Conservation (phyloP, 192 early-diverging fungal genomes). For the Helicostylum pulchrum region DNA sequence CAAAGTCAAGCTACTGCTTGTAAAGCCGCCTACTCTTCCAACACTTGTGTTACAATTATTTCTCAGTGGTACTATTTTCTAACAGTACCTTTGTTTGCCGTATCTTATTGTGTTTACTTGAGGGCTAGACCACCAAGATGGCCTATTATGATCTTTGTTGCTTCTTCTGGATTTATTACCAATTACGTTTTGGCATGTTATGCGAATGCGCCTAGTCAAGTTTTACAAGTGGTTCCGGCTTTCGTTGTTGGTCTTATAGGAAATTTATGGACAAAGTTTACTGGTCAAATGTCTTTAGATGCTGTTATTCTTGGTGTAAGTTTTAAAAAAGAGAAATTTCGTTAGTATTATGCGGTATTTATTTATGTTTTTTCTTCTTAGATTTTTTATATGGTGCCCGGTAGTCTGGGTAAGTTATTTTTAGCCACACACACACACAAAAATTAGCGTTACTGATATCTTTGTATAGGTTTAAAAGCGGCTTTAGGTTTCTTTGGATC, state of each 20-base stretch:
- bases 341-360: too few species aligned
- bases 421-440: too few species aligned
- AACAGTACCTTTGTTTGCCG: constrained; percentile 50
- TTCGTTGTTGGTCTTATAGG: constrained; percentile 78
- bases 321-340: too few species aligned
- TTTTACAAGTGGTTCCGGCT: constrained; percentile 66
- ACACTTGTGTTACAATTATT: constrained; percentile 3
- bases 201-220: constrained; percentile 48
- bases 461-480: constrained; percentile 20
- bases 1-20: constrained; percentile 7
- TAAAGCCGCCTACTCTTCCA: background rate
- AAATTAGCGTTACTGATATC: too few species aligned
- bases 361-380: background rate
- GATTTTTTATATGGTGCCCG: constrained; percentile 30
- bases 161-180: constrained; percentile 64
- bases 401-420: constrained; percentile 20
- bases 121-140: constrained; percentile 60
- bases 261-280: constrained; percentile 77
- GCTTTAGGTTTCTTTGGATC: constrained; percentile 30
- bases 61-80: constrained; percentile 43
- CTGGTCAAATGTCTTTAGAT: constrained; percentile 71
- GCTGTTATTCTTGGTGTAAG: constrained; percentile 76
- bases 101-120: constrained; percentile 44
- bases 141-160: constrained; percentile 67
- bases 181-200: constrained; percentile 56